These are phyloP conservation scores for Cutaneotrichosporon arboriforme DNA, from an alignment of 1,284 basidiomycete species.

Conservation along the genomic window DNA sequence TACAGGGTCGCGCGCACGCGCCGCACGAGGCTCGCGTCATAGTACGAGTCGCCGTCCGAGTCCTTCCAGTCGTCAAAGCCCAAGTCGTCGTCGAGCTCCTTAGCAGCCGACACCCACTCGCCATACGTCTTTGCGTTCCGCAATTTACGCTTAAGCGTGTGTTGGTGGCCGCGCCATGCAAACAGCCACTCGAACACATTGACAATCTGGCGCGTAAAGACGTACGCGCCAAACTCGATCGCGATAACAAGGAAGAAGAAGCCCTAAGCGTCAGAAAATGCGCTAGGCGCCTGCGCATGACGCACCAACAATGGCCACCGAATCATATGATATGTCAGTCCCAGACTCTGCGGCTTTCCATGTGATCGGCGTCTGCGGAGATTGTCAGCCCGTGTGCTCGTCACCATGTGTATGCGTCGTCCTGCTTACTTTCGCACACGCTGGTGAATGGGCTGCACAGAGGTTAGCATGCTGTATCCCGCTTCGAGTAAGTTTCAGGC, in stretches of 20 bases:
- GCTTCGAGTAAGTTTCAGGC: too few relatives aligned
- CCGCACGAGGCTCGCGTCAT: conserved; percentile 61
- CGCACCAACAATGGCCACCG: conserved; percentile 84
- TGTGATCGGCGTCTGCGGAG: conserved; percentile 19
- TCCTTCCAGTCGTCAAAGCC: conserved; percentile 84
- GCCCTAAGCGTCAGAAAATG: conserved; percentile 49
- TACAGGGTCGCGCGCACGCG: conserved; percentile 39
- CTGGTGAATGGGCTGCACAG: conserved; percentile 64
- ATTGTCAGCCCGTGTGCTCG: background rate
- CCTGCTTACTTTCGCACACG: conserved; percentile 54
- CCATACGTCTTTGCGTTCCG: conserved; percentile 67
- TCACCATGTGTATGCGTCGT: background rate
- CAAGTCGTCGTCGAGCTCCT: conserved; percentile 71
- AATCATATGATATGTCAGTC: conserved; percentile 72
- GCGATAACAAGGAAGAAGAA: conserved; percentile 81
- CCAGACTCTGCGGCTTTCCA: conserved; percentile 55
- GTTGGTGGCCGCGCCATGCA: conserved; percentile 84
- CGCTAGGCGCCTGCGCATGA: background rate
- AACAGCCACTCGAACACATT: conserved; percentile 87
- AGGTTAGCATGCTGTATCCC: background rate
- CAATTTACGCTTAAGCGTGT: conserved; percentile 65
- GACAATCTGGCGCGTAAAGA: conserved; percentile 82
- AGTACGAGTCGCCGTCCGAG: conserved; percentile 74
- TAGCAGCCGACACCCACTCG: conserved; percentile 76
- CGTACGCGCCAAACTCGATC: conserved; percentile 78